Base-by-base conservation (phyloP, 805 yeast species). In the Yamadazyma paraphyllophila region DNA sequence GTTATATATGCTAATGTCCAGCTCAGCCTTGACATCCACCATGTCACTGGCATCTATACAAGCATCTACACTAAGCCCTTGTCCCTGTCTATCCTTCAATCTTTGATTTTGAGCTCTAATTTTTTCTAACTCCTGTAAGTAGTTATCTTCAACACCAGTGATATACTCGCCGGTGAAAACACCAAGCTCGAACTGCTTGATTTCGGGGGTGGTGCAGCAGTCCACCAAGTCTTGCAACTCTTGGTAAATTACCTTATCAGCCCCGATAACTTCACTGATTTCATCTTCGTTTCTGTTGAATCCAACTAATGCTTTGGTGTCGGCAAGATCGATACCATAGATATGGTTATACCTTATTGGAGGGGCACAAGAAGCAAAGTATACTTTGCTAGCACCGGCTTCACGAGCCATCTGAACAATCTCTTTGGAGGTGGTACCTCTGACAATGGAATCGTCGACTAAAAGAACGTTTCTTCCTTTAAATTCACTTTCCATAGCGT, bases 361-460 rank as follows among this genome's bases (percentile, higher is more conserved):
- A 25, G 99, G 99, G 12, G 99, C 96, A 61, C 97, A 94, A 20
- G 96, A 88, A 0, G 99, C 99, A 65, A 94, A 85, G 63, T 81
- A 92, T n/a, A 94, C 99, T 57, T 82, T 85, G 50, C 80, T 83
- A 37, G 99, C 99, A 47, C 99, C 99, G 4, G 98, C 96, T 66
- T 94, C 99, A 57, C 86, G 80, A n/a, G 99, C 99, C 99, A 94
- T 94, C 54, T 83, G 85, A 29, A 94, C 96, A 54, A 94, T 94
- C 71, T 94, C 99, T 64, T 81, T 86, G 6, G 97, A 90, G 2
- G 99, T 94, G 15, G 99, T 94, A 51, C 99, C 99, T 64, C 99
- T 82, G 8, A 94, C 99, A 53, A 94, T 92, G 24, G 97, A 89
- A 67, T 94, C 99, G 67, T 94, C 99, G 36, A 94, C 97, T 44